A percentile compares a stretch with the other conserved stretches of the same genome.
Conservation (phyloP, 345 rosid genomes). For the Gossypium stocksii region DNA sequence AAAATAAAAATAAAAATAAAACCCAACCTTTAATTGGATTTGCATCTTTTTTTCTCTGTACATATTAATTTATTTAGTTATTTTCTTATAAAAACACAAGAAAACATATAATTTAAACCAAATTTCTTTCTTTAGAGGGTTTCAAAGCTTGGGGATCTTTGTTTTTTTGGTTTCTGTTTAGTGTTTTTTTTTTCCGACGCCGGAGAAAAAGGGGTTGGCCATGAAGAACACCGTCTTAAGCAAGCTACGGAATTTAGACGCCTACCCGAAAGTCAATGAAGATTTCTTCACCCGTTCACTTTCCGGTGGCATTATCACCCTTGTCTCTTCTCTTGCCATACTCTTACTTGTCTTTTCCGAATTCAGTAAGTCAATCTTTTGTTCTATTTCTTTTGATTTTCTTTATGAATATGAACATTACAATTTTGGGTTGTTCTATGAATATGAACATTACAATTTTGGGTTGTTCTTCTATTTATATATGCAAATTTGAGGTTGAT, state of each 20-base stretch:
- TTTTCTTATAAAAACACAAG: too few relatives aligned
- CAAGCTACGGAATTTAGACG: conserved; percentile 66
- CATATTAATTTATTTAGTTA: not conserved
- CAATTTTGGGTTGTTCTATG: too few relatives aligned
- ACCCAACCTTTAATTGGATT: not conserved
- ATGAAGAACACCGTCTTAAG: conserved; percentile 39
- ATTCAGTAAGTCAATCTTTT: conserved; percentile 38
- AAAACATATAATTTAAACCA: not conserved
- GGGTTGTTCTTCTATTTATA: too few relatives aligned
- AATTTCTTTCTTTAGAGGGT: not conserved
- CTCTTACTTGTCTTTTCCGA: conserved; percentile 75
- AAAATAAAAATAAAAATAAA: not conserved
- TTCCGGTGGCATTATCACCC: conserved; percentile 85
- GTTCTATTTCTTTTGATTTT: not conserved
- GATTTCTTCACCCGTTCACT: conserved; percentile 82
- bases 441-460: too few relatives aligned
- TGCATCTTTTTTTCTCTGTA: not conserved
- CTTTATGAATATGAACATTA: too few relatives aligned
- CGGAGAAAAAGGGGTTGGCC: conserved; percentile 12
- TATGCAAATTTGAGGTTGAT: too few relatives aligned
- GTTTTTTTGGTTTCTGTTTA: not conserved
- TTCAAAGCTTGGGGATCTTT: not conserved
- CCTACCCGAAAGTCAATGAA: conserved; percentile 86
- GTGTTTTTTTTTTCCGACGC: not conserved
- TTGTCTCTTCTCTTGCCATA: conserved; percentile 54